Evolutionary conservation across 2,329 filamentous ascomycete genomes (phyloP).

Genomic region (Claviceps capensis): DNA sequence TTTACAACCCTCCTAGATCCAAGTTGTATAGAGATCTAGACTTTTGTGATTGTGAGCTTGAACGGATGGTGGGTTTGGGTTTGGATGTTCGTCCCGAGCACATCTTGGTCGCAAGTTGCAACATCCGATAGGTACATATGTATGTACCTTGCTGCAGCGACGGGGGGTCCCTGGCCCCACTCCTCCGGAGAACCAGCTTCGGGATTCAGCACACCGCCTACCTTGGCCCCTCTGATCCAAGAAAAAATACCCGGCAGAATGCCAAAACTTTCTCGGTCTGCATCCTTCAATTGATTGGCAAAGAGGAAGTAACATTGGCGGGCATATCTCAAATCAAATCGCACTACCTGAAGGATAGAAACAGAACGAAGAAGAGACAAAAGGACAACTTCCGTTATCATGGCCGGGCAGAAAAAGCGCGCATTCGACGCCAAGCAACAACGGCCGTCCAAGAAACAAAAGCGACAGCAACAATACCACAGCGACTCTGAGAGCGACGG

Average conservation of each 20-base stretch:
- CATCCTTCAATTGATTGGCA: no score
- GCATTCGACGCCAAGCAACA: slow-evolving; percentile 16
- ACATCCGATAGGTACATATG: no score
- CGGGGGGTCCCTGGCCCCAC: no score
- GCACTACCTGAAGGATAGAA: not conserved
- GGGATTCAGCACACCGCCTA: slow-evolving; percentile 7
- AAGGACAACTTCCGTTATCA: slow-evolving; percentile 8
- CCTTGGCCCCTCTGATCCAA: not conserved
- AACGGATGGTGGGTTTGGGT: no score
- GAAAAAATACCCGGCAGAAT: slow-evolving; percentile 11
- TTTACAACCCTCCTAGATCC: no score
- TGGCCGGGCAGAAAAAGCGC: slow-evolving; percentile 24
- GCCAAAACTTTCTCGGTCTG: slow-evolving; percentile 3
- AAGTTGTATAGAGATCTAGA: no score
- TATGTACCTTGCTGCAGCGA: no score
- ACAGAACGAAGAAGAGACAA: not conserved
- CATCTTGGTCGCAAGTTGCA: no score
- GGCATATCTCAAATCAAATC: not conserved
- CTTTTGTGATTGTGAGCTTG: no score
- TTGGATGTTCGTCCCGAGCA: no score
- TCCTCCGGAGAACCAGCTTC: not conserved
- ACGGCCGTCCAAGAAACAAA: slow-evolving; percentile 40
- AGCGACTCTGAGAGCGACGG: slow-evolving; percentile 32
- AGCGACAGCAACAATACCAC: slow-evolving; percentile 32
- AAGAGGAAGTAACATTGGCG: not conserved